These are phyloP conservation scores for Kalmusia sp. DNA, from an alignment of 2,329 filamentous ascomycete genomes.

Conservation along the genomic window DNA sequence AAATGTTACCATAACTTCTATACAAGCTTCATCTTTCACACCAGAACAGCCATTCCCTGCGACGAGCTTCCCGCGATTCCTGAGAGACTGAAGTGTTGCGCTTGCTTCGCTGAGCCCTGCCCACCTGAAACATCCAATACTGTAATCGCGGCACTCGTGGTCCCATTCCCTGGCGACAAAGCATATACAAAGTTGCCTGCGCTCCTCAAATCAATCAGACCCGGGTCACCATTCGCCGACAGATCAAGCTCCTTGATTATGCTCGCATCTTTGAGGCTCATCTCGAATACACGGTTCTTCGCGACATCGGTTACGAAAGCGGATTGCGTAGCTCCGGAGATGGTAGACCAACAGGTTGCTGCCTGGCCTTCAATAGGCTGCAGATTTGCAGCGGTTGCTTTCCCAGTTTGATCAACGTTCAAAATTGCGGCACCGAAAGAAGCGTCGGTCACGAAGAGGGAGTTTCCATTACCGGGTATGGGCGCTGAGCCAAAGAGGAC, in stretches of 20 bases:
- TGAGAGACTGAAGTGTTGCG: background rate
- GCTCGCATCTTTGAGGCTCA: conserved; percentile 58
- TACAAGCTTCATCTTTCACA: too few species aligned
- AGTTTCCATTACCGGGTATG: conserved; percentile 52
- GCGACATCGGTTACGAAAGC: conserved; percentile 67
- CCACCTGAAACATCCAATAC: conserved; percentile 48
- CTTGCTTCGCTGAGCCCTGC: background rate
- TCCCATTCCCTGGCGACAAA: conserved; percentile 61
- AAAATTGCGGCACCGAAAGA: conserved; percentile 64
- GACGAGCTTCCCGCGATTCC: background rate
- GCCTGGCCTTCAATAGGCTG: conserved; percentile 56
- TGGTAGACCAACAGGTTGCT: conserved; percentile 66
- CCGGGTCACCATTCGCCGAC: conserved; percentile 53
- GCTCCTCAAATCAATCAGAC: conserved; percentile 63
- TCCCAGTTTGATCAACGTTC: conserved; percentile 39
- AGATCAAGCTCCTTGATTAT: conserved; percentile 54
- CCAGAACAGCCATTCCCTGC: background rate
- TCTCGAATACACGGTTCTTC: conserved; percentile 62
- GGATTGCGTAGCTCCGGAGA: conserved; percentile 56
- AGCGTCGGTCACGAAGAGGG: conserved; percentile 64
- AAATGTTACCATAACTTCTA: too few species aligned
- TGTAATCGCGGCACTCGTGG: conserved; percentile 40
- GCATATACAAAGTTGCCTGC: conserved; percentile 65
- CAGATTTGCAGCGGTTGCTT: conserved; percentile 46
- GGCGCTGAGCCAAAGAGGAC: conserved; percentile 63